Conservation (phyloP, 805 yeast species). For the Candida pseudofarinosa region DNA sequence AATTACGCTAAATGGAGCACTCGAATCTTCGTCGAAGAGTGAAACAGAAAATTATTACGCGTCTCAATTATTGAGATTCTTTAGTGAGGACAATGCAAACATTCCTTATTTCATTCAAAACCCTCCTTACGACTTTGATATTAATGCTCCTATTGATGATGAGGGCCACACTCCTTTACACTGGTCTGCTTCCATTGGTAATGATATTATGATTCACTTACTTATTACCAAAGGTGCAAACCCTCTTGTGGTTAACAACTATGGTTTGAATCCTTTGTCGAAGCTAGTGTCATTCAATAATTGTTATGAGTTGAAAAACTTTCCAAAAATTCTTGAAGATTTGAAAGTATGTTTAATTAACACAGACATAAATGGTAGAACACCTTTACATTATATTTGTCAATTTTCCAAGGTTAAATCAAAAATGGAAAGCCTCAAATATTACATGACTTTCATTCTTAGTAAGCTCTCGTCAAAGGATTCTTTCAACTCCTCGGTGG, state of each 20-base stretch:
- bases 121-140: conserved; percentile 63
- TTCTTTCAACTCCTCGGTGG: conserved; percentile 45
- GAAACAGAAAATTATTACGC: conserved; percentile 41
- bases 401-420: conserved; percentile 61
- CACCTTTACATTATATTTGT: conserved; percentile 84
- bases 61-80: conserved; percentile 36
- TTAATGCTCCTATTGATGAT: conserved; percentile 79
- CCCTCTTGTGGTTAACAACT: conserved; percentile 45
- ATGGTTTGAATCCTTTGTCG: conserved; percentile 85
- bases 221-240: conserved; percentile 74
- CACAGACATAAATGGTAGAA: conserved; percentile 67
- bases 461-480: conserved; percentile 57
- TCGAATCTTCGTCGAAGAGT: conserved; percentile 40
- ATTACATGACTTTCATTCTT: conserved; percentile 73
- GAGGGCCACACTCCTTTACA: conserved; percentile 94
- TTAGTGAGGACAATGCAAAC: conserved; percentile 38
- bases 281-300: conserved; percentile 84
- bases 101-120: conserved; percentile 64
- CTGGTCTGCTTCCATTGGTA: conserved; percentile 98
- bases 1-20: conserved; percentile 3
- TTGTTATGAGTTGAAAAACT: conserved; percentile 75
- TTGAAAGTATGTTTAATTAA: conserved; percentile 74
- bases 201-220: conserved; percentile 68
- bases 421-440: conserved; percentile 73
- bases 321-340: conserved; percentile 72